phyloP scores from a whole-genome alignment of 2,329 filamentous ascomycete species.

The Sclerotinia borealis region DNA sequence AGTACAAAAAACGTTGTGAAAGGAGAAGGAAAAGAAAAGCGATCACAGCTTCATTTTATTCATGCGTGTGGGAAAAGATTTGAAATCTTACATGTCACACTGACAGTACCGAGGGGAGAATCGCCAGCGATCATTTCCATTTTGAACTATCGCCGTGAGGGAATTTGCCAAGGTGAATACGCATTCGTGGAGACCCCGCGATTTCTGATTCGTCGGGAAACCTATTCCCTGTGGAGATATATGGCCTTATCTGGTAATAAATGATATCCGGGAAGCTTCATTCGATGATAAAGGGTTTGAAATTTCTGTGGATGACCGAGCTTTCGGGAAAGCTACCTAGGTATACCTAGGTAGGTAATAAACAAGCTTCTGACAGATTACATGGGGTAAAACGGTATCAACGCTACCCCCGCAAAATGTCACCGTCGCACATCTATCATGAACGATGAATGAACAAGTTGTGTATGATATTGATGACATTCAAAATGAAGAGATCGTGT shows the following conservation, averaged over 20 bases:
- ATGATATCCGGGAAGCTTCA: neutral
- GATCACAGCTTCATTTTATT: neutral
- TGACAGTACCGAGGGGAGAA: neutral
- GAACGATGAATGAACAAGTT: neutral
- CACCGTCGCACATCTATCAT: neutral
- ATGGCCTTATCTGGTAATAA: too few species aligned
- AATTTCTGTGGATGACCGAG: neutral
- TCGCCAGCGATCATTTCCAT: neutral
- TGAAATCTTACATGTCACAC: neutral
- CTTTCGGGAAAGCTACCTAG: neutral
- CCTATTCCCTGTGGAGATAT: neutral
- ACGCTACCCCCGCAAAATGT: neutral
- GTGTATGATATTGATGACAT: too few species aligned
- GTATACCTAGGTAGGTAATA: too few species aligned
- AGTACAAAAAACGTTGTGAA: neutral
- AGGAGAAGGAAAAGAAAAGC: neutral
- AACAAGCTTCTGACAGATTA: neutral
- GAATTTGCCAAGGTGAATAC: neutral
- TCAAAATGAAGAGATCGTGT: neutral
- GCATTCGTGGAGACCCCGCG: slow-evolving; percentile 1
- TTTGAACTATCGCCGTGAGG: neutral
- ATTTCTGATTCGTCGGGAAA: neutral
- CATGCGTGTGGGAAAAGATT: neutral
- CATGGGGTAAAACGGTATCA: neutral
- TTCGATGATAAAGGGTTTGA: neutral